Conservation (phyloP, 1,284 basidiomycete genomes). For the Cerioporus squamosus region DNA sequence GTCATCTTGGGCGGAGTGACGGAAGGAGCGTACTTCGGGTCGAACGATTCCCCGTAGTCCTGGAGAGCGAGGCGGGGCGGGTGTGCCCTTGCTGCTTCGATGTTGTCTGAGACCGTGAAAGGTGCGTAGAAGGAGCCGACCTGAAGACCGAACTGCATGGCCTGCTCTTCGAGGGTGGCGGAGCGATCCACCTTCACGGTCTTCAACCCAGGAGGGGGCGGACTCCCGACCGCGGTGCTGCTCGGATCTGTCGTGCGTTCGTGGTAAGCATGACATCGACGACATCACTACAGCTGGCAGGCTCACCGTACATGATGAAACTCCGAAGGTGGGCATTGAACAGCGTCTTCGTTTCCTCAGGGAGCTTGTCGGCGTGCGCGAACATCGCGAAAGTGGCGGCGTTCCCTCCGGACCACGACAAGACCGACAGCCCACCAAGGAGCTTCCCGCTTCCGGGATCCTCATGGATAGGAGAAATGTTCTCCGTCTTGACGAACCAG, state of each 20-base stretch:
- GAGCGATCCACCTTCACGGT: background rate
- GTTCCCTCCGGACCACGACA: constrained; percentile 34
- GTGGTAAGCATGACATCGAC: background rate
- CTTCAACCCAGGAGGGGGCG: background rate
- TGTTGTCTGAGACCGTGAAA: constrained; percentile 7
- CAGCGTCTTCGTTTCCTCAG: constrained; percentile 19
- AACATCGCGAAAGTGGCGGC: constrained; percentile 24
- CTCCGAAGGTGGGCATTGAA: constrained; percentile 28
- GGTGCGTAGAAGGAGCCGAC: constrained; percentile 19
- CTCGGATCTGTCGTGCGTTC: constrained; percentile 1
- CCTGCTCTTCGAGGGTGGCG: constrained; percentile 7
- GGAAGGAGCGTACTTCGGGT: constrained; percentile 12
- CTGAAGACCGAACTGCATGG: constrained; percentile 8
- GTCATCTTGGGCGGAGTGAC: constrained; percentile 12
- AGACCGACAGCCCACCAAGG: constrained; percentile 32
- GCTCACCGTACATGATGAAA: constrained; percentile 30
- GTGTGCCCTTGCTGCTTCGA: background rate
- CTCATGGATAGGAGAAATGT: constrained; percentile 22
- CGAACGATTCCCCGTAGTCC: background rate
- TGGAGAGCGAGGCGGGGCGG: constrained; percentile 4
- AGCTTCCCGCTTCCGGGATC: background rate
- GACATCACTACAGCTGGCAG: background rate
- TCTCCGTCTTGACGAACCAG: constrained; percentile 29
- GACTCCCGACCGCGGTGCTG: constrained; percentile 1
- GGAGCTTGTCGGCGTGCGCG: constrained; percentile 26